Evolutionary conservation across 1,284 basidiomycete genomes (phyloP), one percentile per base, ranked within the genome.

Genomic region (Ustilago tritici): DNA sequence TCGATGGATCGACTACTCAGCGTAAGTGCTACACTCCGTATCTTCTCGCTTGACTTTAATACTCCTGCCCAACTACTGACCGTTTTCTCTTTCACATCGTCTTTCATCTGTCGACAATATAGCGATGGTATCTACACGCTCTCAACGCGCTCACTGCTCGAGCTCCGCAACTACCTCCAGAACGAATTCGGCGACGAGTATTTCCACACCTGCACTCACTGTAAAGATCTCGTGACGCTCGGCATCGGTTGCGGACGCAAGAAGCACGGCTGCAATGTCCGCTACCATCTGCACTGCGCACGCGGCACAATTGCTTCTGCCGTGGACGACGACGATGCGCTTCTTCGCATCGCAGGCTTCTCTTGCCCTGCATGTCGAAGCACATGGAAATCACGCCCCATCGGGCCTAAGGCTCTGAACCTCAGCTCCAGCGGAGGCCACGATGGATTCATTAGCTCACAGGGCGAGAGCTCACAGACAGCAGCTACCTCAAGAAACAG

Each of bases 1-100:
- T 77, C 92, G 92, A 31, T 93, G 93, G 93, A 86, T 94, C 2
- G 74, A 90, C 41, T 92, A 91, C 86, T 93, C 92, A 90, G 90
- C 43, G 43, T 46, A 46, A 46, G 43, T 41, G 15, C 40, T 17
- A 14, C 9, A 41, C 11, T 17, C 15, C 40, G 14, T 17, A 41
- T 7, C 17, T 17, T 41, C 14, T 41, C 40, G 40, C 15, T 41
- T 17, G 14, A 6, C 40, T 7, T 41, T 15, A 41, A 17, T 6
- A 0, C 3, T 7, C 1, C 40, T 41, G 40, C 14, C 40, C 17
- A 15, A 15, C 14, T 7, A 6, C 14, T 17, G 11, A 15, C 23
- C 3, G 3, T 28, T 28, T 17, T 12, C 17, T 41, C 40, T 41
- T 17, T 41, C 15, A 6, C 36, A 10, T 38, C 36, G 5, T 38